A percentile compares a stretch with the other conserved stretches of the same genome.
Evolutionary conservation across 129 eudicot genomes (phyloP).

Genomic region (Logfia minima): DNA sequence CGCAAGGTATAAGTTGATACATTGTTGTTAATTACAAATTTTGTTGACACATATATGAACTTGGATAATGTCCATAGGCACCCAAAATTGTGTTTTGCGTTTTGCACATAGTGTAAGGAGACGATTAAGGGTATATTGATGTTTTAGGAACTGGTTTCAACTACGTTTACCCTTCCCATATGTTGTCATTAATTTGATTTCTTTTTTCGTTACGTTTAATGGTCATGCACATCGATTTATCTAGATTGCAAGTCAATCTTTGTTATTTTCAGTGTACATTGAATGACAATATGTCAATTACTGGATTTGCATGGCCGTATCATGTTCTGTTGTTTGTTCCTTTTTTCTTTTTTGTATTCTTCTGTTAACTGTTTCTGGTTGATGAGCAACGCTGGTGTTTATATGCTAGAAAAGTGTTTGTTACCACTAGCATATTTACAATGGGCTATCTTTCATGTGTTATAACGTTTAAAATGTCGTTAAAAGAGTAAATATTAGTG

Average conservation of each 20-base stretch:
- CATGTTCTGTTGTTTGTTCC: not conserved
- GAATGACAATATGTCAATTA: not conserved
- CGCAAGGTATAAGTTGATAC: constrained; percentile 3
- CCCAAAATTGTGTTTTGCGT: constrained; percentile 7
- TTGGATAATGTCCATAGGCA: constrained; percentile 1
- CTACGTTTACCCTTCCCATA: not conserved
- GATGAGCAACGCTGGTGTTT: not conserved
- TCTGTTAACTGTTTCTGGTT: not conserved
- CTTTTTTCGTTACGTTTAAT: not conserved
- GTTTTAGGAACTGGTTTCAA: not conserved
- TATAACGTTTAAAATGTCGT: too few relatives aligned
- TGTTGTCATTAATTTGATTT: not conserved
- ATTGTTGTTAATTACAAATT: not conserved
- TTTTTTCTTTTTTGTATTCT: not conserved
- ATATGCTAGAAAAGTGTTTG: not conserved
- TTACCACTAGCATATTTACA: not conserved
- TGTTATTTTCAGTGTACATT: not conserved
- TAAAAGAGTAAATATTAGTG: too few relatives aligned
- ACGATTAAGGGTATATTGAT: constrained; percentile 13
- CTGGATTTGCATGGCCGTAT: not conserved
- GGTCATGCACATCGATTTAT: constrained; percentile 1
- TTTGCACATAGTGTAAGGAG: constrained; percentile 19
- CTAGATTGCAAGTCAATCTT: not conserved
- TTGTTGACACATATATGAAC: not conserved
- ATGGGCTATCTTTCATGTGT: too few relatives aligned